Evolutionary conservation across 106 monocot genomes (phyloP), one percentile per base, ranked within the genome.

Genomic region (Allium fistulosum): DNA sequence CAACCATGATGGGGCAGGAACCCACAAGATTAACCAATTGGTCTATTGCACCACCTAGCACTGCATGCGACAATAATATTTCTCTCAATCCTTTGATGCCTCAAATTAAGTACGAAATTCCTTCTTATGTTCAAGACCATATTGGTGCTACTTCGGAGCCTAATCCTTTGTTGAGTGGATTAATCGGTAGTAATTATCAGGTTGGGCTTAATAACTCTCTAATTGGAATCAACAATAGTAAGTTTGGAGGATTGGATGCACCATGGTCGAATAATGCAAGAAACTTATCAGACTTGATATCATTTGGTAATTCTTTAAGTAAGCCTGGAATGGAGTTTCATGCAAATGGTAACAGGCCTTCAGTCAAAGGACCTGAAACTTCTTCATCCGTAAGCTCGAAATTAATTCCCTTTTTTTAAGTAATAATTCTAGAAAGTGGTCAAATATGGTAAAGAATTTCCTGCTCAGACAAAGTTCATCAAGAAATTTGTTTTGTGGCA

Each of bases 31-130:
- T 74, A 14, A 62, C 75, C 11, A 81, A 85, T 72, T 91, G 94
- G 94, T 91, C 94, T 13, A 83, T 95, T 49, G 90, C 87, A 26
- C 85, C 88, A 6, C 94, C 94, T 3, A 75, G 77, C 53, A 70
- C 74, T 4, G 57, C 80, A 14, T 45, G 69, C 62, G 6, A 55
- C 53, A 55, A 55, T 15, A 55, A 55, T 15, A 15, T 55, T 55
- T 11, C 53, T 55, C 53, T 55, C 6, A 15, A 55, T 55, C 53
- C 53, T 4, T 55, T 6, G 15, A 55, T 55, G 53, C 15, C 4
- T 4, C 53, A 55, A 15, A 55, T 55, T 15, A 55, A 55, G 53
- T 15, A 55, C 6, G 53, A 55, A 55, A 55, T 55, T 12, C 53
- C 11, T 11, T 15, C 53, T 55, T 12, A 37, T 37, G 37, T 37